Percentiles rank a stretch among this genome's conserved stretches.
These are phyloP conservation scores for Talaromyces pinophilus DNA, from an alignment of 2,329 filamentous ascomycete genomes.

Conservation along the genomic window DNA sequence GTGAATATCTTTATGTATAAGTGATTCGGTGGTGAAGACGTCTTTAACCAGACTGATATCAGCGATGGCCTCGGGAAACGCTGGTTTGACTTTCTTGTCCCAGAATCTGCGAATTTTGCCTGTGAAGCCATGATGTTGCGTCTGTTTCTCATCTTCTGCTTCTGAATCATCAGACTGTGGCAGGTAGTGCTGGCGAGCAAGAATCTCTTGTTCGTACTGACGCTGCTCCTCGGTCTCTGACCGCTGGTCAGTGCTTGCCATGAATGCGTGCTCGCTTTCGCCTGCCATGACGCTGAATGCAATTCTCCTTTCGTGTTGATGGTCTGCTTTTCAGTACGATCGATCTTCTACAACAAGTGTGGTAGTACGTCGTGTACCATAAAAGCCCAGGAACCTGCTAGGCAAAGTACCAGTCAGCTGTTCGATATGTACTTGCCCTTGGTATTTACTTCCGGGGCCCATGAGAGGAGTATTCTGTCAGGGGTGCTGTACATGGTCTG, in stretches of 20 bases:
- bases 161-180: slow-evolving; percentile 7
- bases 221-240: slow-evolving; percentile 20
- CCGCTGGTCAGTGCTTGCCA: neutral
- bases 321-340: neutral
- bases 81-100: slow-evolving; percentile 22
- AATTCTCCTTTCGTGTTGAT: neutral
- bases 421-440: neutral
- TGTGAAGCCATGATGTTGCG: neutral
- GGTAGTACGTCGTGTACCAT: neutral
- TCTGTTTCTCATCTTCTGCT: slow-evolving; percentile 17
- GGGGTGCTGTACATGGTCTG: neutral
- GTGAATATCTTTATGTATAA: slow-evolving; percentile 11
- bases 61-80: slow-evolving; percentile 22
- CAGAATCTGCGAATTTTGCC: slow-evolving; percentile 12
- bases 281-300: neutral
- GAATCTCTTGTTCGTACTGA: slow-evolving; percentile 21
- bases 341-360: neutral
- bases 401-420: neutral
- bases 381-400: neutral
- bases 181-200: slow-evolving; percentile 14
- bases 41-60: slow-evolving; percentile 22
- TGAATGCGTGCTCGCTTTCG: neutral
- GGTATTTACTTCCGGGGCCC: neutral
- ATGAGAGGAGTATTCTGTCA: neutral
- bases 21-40: slow-evolving; percentile 22